Conservation (phyloP, 2,329 filamentous ascomycete species). For the Fusarium metavorans region DNA sequence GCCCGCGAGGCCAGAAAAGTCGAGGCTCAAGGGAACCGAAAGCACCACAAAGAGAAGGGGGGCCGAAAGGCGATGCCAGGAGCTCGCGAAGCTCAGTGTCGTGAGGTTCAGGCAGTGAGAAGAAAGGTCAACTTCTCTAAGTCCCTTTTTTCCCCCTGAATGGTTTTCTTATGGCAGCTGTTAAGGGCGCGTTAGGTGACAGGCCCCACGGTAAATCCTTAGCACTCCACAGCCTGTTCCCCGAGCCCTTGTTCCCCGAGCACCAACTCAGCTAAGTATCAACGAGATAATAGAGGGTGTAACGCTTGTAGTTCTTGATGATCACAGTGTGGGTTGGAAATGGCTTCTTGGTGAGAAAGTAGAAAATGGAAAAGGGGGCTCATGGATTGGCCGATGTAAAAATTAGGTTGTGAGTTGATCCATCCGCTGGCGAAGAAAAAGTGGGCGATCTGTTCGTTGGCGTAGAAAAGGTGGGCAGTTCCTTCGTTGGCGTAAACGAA, state of each 20-base stretch:
- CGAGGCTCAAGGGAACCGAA: no score
- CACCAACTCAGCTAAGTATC: background rate
- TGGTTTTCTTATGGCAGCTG: no score
- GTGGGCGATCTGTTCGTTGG: background rate
- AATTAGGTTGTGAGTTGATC: background rate
- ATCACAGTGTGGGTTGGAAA: background rate
- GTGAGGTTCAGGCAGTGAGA: no score
- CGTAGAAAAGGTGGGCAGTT: background rate
- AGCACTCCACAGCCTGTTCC: background rate
- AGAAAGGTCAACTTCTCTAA: no score
- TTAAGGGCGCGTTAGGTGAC: no score
- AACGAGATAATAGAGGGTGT: background rate
- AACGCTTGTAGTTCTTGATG: background rate
- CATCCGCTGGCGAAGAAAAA: background rate
- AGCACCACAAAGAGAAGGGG: no score
- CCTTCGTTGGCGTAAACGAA: background rate
- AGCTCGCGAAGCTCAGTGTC: no score
- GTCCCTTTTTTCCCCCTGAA: no score
- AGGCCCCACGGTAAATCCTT: background rate
- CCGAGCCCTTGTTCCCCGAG: background rate
- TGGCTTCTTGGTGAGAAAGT: background rate
- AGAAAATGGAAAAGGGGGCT: background rate
- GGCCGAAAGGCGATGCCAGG: no score
- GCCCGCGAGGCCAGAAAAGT: no score
- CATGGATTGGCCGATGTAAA: background rate